phyloP scores from a whole-genome alignment of 2,329 filamentous ascomycete species.

The Pyricularia sp. region DNA sequence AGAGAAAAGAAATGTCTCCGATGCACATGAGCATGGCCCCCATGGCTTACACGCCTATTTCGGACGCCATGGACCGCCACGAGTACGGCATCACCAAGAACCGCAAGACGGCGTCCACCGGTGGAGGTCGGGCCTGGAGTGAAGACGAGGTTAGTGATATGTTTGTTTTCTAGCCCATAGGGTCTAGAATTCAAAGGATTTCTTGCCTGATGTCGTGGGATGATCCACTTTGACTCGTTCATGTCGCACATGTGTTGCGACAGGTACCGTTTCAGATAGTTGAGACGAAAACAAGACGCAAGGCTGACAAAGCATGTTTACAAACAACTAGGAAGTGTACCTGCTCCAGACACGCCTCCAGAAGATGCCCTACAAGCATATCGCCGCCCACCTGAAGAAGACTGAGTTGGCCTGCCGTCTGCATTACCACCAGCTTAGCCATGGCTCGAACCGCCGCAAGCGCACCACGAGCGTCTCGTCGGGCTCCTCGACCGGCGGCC shows the following conservation, averaged over 20 bases:
- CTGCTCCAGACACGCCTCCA: constrained; percentile 75
- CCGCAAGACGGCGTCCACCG: constrained; percentile 59
- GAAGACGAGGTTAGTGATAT: constrained; percentile 63
- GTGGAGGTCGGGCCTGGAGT: constrained; percentile 73
- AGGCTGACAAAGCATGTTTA: constrained; percentile 2
- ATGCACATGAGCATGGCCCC: constrained; percentile 34
- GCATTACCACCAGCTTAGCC: constrained; percentile 79
- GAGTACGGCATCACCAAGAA: constrained; percentile 54
- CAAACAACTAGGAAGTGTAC: constrained; percentile 58
- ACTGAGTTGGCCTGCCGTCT: constrained; percentile 80
- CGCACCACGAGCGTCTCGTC: constrained; percentile 63
- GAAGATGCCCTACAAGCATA: constrained; percentile 89
- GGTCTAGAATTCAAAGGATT: neutral
- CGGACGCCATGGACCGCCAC: constrained; percentile 46
- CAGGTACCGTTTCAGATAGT: neutral
- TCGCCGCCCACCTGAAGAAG: constrained; percentile 76
- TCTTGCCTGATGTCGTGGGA: neutral
- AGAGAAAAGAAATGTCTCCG: constrained; percentile 35
- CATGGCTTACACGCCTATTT: constrained; percentile 35
- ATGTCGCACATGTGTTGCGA: constrained; percentile 2
- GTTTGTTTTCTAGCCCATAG: neutral
- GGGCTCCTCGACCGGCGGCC: constrained; percentile 42
- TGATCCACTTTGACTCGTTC: neutral
- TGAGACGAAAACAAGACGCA: constrained; percentile 2
- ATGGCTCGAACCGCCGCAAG: constrained; percentile 73